phyloP scores from a whole-genome alignment of 805 yeast genomes.

The Pichia nanzhaoensis region DNA sequence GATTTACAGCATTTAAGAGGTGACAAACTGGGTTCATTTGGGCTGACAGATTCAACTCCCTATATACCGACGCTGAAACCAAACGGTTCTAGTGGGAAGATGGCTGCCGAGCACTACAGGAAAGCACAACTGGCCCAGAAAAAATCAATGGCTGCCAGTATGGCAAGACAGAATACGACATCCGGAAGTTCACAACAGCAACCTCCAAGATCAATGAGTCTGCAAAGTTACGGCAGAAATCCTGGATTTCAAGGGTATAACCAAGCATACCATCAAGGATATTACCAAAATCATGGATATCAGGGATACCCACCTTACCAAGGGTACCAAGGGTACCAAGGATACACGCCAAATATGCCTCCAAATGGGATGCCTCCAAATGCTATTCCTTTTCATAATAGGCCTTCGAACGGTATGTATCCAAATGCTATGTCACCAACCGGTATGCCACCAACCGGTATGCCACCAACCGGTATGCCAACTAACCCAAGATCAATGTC shows the following conservation, averaged over 20 bases:
- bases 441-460: not conserved
- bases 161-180: conserved; percentile 23
- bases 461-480: not conserved
- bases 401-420: too few species aligned
- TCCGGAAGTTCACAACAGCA: not conserved
- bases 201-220: conserved; percentile 33
- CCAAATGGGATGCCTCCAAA: too few species aligned
- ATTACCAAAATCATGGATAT: not conserved
- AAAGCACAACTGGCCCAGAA: conserved; percentile 63
- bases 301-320: not conserved
- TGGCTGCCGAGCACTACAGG: conserved; percentile 56
- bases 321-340: too few species aligned
- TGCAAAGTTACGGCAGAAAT: conserved; percentile 14
- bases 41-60: conserved; percentile 53
- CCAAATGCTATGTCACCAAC: not conserved
- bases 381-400: too few species aligned
- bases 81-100: conserved; percentile 23
- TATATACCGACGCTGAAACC: conserved; percentile 63
- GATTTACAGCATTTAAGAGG: conserved; percentile 60
- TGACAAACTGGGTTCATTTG: conserved; percentile 45
- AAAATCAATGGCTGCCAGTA: conserved; percentile 39
- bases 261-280: not conserved
- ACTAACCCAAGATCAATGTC: conserved; percentile 13
- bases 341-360: too few species aligned
- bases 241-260: not conserved